A percentile compares a stretch with the other conserved stretches of the same genome.
These are phyloP conservation scores for Erodium moschatum DNA, from an alignment of 441 rosid genomes.

Conservation along the genomic window DNA sequence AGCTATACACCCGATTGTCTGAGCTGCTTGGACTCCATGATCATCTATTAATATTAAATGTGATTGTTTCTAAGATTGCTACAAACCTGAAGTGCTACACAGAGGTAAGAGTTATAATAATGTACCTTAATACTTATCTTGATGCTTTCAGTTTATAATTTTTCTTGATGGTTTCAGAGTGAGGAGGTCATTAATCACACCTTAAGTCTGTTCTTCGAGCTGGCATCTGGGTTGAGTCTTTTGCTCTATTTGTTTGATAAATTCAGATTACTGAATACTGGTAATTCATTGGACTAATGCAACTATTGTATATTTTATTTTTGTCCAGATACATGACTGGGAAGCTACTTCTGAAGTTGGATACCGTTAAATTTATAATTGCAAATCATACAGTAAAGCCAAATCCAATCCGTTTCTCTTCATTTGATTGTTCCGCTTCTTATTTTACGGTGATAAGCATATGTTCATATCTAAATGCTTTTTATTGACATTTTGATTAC, in stretches of 20 bases:
- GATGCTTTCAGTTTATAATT: conserved; percentile 4
- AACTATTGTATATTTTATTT: not conserved
- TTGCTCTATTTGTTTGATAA: conserved; percentile 3
- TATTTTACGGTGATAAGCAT: not conserved
- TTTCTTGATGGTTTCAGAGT: conserved; percentile 43
- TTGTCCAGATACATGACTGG: conserved; percentile 92
- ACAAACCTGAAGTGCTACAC: conserved; percentile 95
- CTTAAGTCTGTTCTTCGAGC: conserved; percentile 82
- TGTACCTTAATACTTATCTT: conserved; percentile 10
- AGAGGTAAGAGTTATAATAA: conserved; percentile 41
- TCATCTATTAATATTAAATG: conserved; percentile 82
- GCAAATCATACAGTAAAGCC: conserved; percentile 86
- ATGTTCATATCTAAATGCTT: not conserved
- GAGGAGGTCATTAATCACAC: conserved; percentile 96
- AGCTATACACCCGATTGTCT: conserved; percentile 84
- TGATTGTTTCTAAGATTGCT: conserved; percentile 90
- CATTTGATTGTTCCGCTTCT: not conserved
- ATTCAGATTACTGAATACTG: conserved; percentile 15
- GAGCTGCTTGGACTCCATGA: conserved; percentile 94
- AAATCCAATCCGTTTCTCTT: not conserved
- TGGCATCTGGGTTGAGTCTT: conserved; percentile 75
- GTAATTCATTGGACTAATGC: conserved; percentile 11
- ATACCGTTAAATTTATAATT: conserved; percentile 78
- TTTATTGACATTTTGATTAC: conserved; percentile 27
- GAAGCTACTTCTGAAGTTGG: conserved; percentile 89